phyloP scores from a whole-genome alignment of 169 alveolate species.

The Miamiensis avidus region DNA sequence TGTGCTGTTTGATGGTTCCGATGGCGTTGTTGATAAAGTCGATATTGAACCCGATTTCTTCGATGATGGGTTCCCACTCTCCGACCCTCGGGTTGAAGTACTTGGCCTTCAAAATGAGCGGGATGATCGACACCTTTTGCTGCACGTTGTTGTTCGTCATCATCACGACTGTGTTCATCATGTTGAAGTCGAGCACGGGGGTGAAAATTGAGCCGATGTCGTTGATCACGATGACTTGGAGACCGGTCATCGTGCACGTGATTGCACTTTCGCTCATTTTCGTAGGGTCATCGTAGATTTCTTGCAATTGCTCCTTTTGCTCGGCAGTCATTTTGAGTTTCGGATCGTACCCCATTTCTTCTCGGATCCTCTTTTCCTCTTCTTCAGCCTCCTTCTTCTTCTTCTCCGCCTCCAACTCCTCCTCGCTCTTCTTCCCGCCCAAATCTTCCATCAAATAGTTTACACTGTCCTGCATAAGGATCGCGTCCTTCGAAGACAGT shows the following conservation, averaged over 20 bases:
- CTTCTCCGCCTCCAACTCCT: conserved; percentile 3
- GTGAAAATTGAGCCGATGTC: conserved; percentile 1
- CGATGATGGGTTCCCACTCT: conserved; percentile 44
- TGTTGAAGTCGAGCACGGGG: conserved; percentile 25
- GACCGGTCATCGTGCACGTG: not conserved
- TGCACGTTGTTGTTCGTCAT: not conserved
- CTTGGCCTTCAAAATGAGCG: conserved; percentile 11
- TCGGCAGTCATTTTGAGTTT: not conserved
- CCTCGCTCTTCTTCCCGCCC: not conserved
- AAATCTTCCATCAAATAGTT: not conserved
- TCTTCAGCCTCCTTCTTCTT: conserved; percentile 16
- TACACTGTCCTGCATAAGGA: not conserved
- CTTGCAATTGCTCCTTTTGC: not conserved
- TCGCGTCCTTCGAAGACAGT: not conserved
- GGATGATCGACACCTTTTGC: not conserved
- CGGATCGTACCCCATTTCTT: conserved; percentile 3
- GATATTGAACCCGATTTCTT: conserved; percentile 32
- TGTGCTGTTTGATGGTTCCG: not conserved
- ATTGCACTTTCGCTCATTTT: not conserved
- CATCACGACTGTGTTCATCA: conserved; percentile 5
- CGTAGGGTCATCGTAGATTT: not conserved
- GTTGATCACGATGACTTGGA: conserved; percentile 14
- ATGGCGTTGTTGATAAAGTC: conserved; percentile 23
- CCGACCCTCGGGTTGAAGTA: conserved; percentile 34
- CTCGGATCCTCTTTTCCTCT: not conserved